Base-by-base conservation (phyloP, 768 basidiomycete genomes). In the Butyriboletus loyo region DNA sequence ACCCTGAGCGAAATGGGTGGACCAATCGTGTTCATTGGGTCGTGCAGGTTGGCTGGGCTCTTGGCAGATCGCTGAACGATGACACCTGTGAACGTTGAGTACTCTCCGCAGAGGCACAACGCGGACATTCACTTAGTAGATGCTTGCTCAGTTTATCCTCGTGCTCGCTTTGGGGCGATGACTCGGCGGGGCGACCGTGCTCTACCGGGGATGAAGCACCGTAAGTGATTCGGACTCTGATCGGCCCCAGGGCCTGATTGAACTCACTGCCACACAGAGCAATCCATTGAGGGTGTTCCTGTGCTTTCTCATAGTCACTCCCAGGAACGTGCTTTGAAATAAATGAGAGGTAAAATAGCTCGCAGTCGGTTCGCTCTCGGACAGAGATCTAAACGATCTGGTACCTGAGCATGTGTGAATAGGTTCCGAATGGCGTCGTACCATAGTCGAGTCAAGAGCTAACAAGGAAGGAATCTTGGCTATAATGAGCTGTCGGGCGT, bases 261-360 rank as follows among this genome's bases (percentile, higher is more conserved):
- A 32, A 60, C 60, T 53, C 58, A 92, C 90, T 85, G 49, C 72
- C 56, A 59, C 85, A 86, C 24, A 94, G 73, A 35, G 72, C 73
- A 31, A 62, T 58, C 85, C 87, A 91, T 49, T 80, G 84, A 30
- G 86, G 86, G 63, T 92, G 84, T 57, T 72, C 68, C 60, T 70
- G 64, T 53, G 63, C 53, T 46, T 77, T 76, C 38, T 76, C 77
- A 19, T 78, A 72, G 34, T 78, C 72, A 35, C 56, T 48, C 11
- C 65, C 62, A 36, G 73, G 70, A 27, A 74, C 76, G 36, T 79
- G 66, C 41, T 76, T 78, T 47, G 75, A 74, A 55, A 91, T 72
- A 55, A 77, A 74, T 11, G 88, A 86, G 44, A 93, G 75, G 70
- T 93, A 96, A 65, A 89, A 89, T 24, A 91, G 65, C 68, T 96